Percentiles rank a stretch among this genome's conserved stretches.
Evolutionary conservation across 441 rosid species (phyloP).

Genomic region (Aquilaria agallochum): DNA sequence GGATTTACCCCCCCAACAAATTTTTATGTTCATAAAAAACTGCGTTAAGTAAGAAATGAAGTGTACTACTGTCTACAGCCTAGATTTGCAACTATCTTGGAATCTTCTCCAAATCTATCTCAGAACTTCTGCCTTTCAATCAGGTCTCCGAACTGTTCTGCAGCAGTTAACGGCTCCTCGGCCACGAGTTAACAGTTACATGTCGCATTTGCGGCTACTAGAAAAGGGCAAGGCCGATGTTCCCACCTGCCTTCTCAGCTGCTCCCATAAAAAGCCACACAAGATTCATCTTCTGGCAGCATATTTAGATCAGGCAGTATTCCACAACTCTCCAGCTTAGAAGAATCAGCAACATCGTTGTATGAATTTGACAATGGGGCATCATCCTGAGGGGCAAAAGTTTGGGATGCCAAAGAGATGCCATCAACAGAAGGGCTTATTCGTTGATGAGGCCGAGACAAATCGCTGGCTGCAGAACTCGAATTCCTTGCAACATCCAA

Average conservation of each 20-base stretch:
- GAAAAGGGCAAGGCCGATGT: not conserved
- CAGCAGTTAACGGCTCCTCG: slow-evolving; percentile 4
- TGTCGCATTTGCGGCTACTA: not conserved
- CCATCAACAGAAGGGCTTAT: slow-evolving; percentile 16
- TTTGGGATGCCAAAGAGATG: slow-evolving; percentile 5
- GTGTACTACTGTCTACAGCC: slow-evolving; percentile 7
- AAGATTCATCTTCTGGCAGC: slow-evolving; percentile 53
- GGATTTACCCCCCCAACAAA: slow-evolving; percentile 40
- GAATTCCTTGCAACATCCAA: slow-evolving; percentile 14
- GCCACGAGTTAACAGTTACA: not conserved
- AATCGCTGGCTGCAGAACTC: slow-evolving; percentile 13
- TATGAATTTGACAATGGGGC: slow-evolving; percentile 19
- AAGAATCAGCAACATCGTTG: slow-evolving; percentile 7
- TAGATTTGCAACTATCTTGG: slow-evolving; percentile 10
- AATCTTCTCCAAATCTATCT: slow-evolving; percentile 6
- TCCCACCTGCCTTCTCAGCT: slow-evolving; percentile 24
- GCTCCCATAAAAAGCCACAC: slow-evolving; percentile 23
- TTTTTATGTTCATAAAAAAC: slow-evolving; percentile 8
- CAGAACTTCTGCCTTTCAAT: slow-evolving; percentile 4
- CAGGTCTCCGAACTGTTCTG: slow-evolving; percentile 4
- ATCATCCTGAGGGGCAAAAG: not conserved
- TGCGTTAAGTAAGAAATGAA: slow-evolving; percentile 6
- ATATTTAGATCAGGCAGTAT: slow-evolving; percentile 68
- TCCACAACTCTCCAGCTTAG: slow-evolving; percentile 27
- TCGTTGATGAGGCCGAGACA: slow-evolving; percentile 6